Conservation (phyloP, 805 yeast species). For the Pichia sporocuriosa region DNA sequence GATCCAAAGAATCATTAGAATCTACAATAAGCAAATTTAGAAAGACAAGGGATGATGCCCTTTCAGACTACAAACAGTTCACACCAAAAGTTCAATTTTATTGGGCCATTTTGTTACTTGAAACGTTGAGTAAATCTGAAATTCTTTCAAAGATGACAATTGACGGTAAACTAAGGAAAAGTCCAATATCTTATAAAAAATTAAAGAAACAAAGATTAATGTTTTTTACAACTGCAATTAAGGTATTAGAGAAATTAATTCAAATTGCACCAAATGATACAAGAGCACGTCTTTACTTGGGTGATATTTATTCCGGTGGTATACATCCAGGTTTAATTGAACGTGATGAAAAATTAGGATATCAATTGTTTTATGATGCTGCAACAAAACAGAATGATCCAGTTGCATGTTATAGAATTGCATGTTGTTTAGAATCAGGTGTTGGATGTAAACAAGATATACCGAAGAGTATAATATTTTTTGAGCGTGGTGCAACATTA, state of each 20-base stretch:
- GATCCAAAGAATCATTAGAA: constrained; percentile 25
- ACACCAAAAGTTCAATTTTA: constrained; percentile 50
- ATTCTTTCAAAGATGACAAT: constrained; percentile 39
- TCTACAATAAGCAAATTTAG: constrained; percentile 24
- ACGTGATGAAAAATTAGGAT: constrained; percentile 54
- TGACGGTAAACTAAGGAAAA: constrained; percentile 38
- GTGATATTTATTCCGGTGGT: constrained; percentile 49
- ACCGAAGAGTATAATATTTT: constrained; percentile 45
- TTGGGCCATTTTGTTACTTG: constrained; percentile 55
- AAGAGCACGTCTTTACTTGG: constrained; percentile 54
- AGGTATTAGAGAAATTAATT: constrained; percentile 51
- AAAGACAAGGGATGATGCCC: constrained; percentile 27
- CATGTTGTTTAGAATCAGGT: constrained; percentile 65
- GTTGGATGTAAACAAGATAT: constrained; percentile 42
- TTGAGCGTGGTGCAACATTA: constrained; percentile 52
- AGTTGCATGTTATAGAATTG: constrained; percentile 61
- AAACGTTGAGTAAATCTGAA: constrained; percentile 37
- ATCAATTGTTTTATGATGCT: constrained; percentile 51
- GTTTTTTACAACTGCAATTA: constrained; percentile 51
- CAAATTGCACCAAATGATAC: constrained; percentile 40
- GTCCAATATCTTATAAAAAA: constrained; percentile 35
- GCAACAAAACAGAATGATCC: constrained; percentile 47
- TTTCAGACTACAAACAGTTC: constrained; percentile 32
- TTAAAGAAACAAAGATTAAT: constrained; percentile 46
- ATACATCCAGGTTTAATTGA: constrained; percentile 42